Evolutionary conservation across 257 asterid species (phyloP).

Genomic region (Ballota nigra): DNA sequence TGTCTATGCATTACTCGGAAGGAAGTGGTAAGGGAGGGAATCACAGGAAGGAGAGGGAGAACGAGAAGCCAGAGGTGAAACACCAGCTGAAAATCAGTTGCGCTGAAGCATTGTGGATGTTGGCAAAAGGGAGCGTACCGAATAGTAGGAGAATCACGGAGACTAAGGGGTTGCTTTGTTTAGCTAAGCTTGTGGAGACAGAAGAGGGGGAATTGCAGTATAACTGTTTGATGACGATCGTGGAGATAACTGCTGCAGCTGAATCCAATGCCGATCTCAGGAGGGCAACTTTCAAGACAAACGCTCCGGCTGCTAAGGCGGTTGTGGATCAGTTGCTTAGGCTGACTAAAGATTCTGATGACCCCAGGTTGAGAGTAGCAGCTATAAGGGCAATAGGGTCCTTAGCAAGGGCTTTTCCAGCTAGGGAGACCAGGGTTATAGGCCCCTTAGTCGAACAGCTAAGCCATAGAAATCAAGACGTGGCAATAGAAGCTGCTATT

Average conservation of each 20-base stretch:
- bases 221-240: conserved; percentile 71
- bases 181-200: conserved; percentile 77
- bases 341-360: conserved; percentile 47
- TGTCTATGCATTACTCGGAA: conserved; percentile 45
- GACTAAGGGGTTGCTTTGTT: conserved; percentile 77
- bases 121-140: conserved; percentile 59
- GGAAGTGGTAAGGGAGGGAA: conserved; percentile 50
- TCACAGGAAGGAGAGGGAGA: conserved; percentile 59
- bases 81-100: conserved; percentile 54
- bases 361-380: conserved; percentile 40
- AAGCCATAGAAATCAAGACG: conserved; percentile 49
- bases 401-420: conserved; percentile 77
- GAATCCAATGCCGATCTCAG: conserved; percentile 70
- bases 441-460: conserved; percentile 60
- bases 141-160: conserved; percentile 71
- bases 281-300: conserved; percentile 67
- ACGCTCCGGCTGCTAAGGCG: conserved; percentile 80
- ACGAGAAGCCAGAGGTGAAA: conserved; percentile 67
- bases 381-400: conserved; percentile 65
- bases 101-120: conserved; percentile 72
- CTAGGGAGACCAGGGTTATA: conserved; percentile 63
- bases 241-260: conserved; percentile 83
- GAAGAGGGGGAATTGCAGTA: conserved; percentile 68
- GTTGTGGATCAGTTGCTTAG: conserved; percentile 69
- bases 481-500: conserved; percentile 61